Conservation (phyloP, 1,284 basidiomycete species). For the Boletus sp. region DNA sequence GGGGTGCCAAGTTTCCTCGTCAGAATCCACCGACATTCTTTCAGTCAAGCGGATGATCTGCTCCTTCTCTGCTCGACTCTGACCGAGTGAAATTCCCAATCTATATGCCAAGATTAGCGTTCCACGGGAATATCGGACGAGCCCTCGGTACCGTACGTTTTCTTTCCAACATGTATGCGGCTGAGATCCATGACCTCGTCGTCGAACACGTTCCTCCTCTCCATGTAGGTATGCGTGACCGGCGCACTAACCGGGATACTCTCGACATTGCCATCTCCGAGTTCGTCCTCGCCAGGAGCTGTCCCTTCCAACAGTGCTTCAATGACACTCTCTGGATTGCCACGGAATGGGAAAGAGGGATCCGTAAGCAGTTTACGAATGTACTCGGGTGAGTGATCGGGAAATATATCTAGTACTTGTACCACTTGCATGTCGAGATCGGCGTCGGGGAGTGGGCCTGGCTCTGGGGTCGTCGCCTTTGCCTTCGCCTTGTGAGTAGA, state of each 20-base stretch:
- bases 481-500: slow-evolving; percentile 44
- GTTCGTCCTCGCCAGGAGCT: slow-evolving; percentile 52
- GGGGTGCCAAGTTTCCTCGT: slow-evolving; percentile 45
- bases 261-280: slow-evolving; percentile 20
- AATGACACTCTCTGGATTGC: slow-evolving; percentile 62
- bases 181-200: slow-evolving; percentile 67
- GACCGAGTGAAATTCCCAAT: slow-evolving; percentile 47
- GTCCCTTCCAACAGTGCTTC: slow-evolving; percentile 73
- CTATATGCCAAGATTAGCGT: slow-evolving; percentile 38
- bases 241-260: neutral
- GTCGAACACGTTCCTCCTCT: slow-evolving; percentile 74
- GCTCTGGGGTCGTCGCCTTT: slow-evolving; percentile 24
- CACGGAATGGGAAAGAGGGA: slow-evolving; percentile 50
- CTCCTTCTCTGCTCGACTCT: slow-evolving; percentile 66
- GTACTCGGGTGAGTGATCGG: slow-evolving; percentile 58
- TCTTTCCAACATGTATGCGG: slow-evolving; percentile 69
- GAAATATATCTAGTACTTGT: slow-evolving; percentile 74
- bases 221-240: slow-evolving; percentile 29
- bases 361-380: slow-evolving; percentile 59
- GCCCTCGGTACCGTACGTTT: slow-evolving; percentile 46
- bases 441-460: slow-evolving; percentile 35
- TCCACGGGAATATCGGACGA: slow-evolving; percentile 5
- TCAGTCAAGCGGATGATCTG: slow-evolving; percentile 79
- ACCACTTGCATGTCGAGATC: slow-evolving; percentile 59
- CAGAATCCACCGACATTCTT: slow-evolving; percentile 65